Evolutionary conservation across 2,329 filamentous ascomycete genomes (phyloP), one percentile per base, ranked within the genome.

Genomic region (Xylaria sp.): DNA sequence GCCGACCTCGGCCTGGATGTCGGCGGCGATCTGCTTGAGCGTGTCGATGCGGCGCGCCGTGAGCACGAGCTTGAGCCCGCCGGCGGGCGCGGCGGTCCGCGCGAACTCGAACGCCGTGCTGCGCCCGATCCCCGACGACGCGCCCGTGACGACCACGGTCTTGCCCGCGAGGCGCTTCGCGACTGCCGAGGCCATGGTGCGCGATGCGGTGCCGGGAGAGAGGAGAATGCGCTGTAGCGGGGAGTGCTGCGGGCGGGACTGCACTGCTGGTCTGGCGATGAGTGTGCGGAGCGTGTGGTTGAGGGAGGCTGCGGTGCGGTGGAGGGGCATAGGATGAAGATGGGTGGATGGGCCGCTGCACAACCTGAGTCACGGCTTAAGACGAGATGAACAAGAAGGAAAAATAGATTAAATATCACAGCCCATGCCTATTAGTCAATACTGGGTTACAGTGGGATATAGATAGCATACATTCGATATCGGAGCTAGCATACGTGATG

Each of bases 31-130:
- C 77, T 93, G 79, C 70, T 90, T 86, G 67, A 99, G 81, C 0
- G 84, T 82, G 70, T 97, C 93, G 70, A 93, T 79, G 49, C 95
- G 87, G 27, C 95, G 87, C n/a, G 95, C 95, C 6, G 95, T 95
- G 61, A 98, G 79, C 69, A 98, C 88, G 52, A 99, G 83, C 75
- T 90, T 92, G 67, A 98, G 83, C 75, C 90, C 85, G 73, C 88
- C 83, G 58, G 90, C 83, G 58, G 90, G 92, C 21, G 90, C 85
- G 2, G 93, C 85, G 1, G 93, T 94, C 59, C 92, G 87, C 25
- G 95, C 95, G 73, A 98, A 99, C 77, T 98, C 95, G 67, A 95
- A 81, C n/a, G 94, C 95, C 17, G 86, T 90, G 70, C 85, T 87
- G 58, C 85, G 86, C 23, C 95, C 95, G 77, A 99, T 98, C 64